phyloP scores from a whole-genome alignment of 331 rosid genomes.

The Stylosanthes scabra region DNA sequence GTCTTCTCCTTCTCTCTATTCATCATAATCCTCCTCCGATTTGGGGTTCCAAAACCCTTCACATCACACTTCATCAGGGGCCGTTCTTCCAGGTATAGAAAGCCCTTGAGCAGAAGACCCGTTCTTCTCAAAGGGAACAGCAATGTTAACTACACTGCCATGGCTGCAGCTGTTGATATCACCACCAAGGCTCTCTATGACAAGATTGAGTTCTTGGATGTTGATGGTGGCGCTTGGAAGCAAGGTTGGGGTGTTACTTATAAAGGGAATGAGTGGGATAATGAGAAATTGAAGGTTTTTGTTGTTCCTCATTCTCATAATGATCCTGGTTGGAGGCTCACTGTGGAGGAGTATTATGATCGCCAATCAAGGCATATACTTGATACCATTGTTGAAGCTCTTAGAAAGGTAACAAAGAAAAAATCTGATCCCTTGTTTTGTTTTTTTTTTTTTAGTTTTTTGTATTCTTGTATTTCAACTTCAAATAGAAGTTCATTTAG shows the following conservation, averaged over 20 bases:
- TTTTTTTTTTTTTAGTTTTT: not conserved
- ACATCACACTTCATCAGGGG: constrained; percentile 55
- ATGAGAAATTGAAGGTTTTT: constrained; percentile 84
- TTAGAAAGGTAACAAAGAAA: constrained; percentile 68
- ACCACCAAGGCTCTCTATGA: constrained; percentile 89
- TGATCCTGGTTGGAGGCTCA: constrained; percentile 99
- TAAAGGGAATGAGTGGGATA: constrained; percentile 92
- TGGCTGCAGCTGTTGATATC: constrained; percentile 72
- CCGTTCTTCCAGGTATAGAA: constrained; percentile 51
- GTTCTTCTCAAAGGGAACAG: constrained; percentile 1
- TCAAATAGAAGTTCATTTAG: no score
- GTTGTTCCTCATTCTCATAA: constrained; percentile 99
- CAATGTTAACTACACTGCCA: constrained; percentile 30
- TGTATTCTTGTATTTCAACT: no score
- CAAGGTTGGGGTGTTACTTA: constrained; percentile 93
- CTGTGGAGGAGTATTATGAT: constrained; percentile 92
- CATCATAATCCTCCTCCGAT: constrained; percentile 66
- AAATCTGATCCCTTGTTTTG: no score
- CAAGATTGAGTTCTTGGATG: constrained; percentile 78
- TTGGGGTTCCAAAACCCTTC: constrained; percentile 83
- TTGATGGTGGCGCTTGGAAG: constrained; percentile 96
- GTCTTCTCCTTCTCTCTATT: constrained; percentile 64
- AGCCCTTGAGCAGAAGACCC: constrained; percentile 54
- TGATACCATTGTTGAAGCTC: constrained; percentile 87
- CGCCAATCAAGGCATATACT: constrained; percentile 85